phyloP scores from a whole-genome alignment of 257 asterid species.

The Solanum bukasovii region DNA sequence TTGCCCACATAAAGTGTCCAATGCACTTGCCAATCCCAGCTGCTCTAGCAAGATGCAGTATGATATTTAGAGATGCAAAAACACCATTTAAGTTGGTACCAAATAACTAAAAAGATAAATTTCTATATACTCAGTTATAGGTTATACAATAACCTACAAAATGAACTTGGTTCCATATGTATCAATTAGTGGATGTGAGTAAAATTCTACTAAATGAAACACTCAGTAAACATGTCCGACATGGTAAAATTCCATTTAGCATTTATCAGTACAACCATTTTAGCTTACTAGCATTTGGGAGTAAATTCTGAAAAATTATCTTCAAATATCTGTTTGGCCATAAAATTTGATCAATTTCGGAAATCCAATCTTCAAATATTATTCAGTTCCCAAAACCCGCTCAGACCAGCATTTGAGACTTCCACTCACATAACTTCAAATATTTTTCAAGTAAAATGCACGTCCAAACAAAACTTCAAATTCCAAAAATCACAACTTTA shows the following conservation, averaged over 20 bases:
- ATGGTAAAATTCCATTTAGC: background rate
- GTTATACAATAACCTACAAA: no score
- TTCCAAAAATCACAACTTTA: background rate
- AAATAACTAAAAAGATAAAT: no score
- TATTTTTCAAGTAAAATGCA: background rate
- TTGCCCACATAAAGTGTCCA: background rate
- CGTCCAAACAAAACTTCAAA: background rate
- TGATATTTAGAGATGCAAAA: no score
- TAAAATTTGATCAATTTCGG: background rate
- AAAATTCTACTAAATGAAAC: background rate
- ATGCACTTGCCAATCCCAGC: background rate
- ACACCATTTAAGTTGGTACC: no score
- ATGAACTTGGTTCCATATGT: no score
- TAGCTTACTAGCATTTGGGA: background rate
- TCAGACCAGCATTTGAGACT: no score
- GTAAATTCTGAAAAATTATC: background rate
- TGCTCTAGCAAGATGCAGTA: no score
- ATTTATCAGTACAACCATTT: background rate
- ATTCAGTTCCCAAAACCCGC: no score
- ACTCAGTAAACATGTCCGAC: background rate
- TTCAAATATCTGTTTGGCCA: background rate
- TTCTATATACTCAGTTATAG: no score
- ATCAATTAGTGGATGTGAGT: no score
- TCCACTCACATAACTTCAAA: no score
- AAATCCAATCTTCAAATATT: no score